Evolutionary conservation across 2,329 filamentous ascomycete genomes (phyloP), one percentile per base, ranked within the genome.

Genomic region (Monosporascus sp.): DNA sequence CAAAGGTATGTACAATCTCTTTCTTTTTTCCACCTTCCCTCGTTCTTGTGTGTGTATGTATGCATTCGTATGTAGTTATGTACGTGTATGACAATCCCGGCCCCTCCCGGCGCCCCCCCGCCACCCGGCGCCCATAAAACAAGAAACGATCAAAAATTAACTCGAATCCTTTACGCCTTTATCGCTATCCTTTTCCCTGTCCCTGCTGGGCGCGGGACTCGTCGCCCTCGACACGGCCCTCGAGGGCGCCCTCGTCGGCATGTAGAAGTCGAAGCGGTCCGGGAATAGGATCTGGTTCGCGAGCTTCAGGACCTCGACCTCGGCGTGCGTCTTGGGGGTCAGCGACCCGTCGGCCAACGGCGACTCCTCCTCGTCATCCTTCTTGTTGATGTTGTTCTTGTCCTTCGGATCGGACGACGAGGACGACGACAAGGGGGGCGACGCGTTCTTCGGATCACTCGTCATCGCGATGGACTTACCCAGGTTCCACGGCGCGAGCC

Each of bases 251-350:
- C 67, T 50, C 51, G 71, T 74, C 14, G 72, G 70, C 70, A 76
- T 75, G 61, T 74, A 77, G 54, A 76, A 76, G 59, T 76, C 74
- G 56, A 76, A 79, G 17, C 73, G 69, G 55, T 80, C 78, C 2
- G 79, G 79, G 57, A 82, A 82, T 27, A 82, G 65, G 50, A 83
- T 82, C 51, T 79, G 79, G 61, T 82, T 82, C 22, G 79, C 78
- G 38, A 82, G 67, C 38, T 77, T 67, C 14, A 81, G 73, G 1
- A 82, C 75, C 61, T 82, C 78, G 2, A 74, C 73, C 65, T 81
- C 77, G 2, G 75, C 76, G 25, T 71, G 66, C 9, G 69, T 71
- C 24, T 46, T 46, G 17, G 43, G 43, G n/a, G 43, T 46, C 11
- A 46, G 43, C 9, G 43, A 22, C 14, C 43, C 43, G 22, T 46